These are phyloP conservation scores for Fusarium solani-melongenae DNA, from an alignment of 2,329 filamentous ascomycete genomes.

Conservation along the genomic window DNA sequence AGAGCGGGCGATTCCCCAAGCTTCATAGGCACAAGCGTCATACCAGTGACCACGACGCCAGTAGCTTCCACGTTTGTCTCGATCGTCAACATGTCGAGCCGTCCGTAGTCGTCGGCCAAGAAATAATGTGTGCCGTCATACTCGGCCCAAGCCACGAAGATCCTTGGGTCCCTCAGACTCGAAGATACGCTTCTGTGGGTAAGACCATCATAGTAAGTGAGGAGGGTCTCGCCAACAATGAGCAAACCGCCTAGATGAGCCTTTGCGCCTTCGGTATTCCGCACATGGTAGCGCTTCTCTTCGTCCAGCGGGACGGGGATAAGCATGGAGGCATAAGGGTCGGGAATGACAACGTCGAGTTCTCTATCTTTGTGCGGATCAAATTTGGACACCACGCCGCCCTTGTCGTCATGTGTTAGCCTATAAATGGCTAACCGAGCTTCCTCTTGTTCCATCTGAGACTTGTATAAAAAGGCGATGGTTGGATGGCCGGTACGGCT, in stretches of 20 bases:
- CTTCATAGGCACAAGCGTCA: slow-evolving; percentile 69
- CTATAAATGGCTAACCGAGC: slow-evolving; percentile 69
- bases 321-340: slow-evolving; percentile 68
- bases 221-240: slow-evolving; percentile 81
- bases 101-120: slow-evolving; percentile 92
- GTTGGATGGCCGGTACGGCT: slow-evolving; percentile 68
- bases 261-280: slow-evolving; percentile 63
- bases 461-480: slow-evolving; percentile 69
- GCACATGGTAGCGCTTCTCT: slow-evolving; percentile 69
- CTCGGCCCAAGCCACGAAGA: slow-evolving; percentile 92
- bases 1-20: slow-evolving; percentile 42
- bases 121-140: slow-evolving; percentile 85
- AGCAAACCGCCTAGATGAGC: slow-evolving; percentile 77
- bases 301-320: slow-evolving; percentile 71
- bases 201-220: slow-evolving; percentile 87
- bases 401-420: slow-evolving; percentile 68
- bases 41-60: slow-evolving; percentile 74
- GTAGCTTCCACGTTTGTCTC: slow-evolving; percentile 72
- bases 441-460: slow-evolving; percentile 62
- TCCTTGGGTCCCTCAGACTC: slow-evolving; percentile 76
- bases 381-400: slow-evolving; percentile 64
- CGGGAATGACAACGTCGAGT: slow-evolving; percentile 63
- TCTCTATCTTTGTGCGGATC: slow-evolving; percentile 66
- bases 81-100: slow-evolving; percentile 85
- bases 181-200: slow-evolving; percentile 74